Evolutionary conservation across 495 filamentous ascomycete genomes (phyloP).

Genomic region (Astrothelium macrocarpum): DNA sequence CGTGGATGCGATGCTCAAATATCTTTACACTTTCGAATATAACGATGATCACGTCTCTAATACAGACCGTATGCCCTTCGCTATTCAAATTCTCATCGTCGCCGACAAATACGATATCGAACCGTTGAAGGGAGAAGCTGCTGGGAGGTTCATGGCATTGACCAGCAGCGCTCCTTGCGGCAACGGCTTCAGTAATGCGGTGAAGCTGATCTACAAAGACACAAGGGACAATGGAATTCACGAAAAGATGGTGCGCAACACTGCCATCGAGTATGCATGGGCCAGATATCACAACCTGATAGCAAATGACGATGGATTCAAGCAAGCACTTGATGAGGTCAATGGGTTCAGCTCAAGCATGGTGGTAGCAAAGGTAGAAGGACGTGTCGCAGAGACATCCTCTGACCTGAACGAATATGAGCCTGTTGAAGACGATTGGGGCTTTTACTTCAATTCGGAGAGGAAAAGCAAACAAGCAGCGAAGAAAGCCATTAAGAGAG

Average conservation of each 20-base stretch:
- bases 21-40: constrained; percentile 9
- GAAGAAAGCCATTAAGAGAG: no score
- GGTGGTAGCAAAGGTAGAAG: background rate
- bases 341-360: background rate
- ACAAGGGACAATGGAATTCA: background rate
- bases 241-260: background rate
- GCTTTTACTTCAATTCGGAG: no score
- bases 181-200: background rate
- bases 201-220: background rate
- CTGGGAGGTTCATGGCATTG: background rate
- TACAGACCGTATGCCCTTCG: background rate
- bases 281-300: background rate
- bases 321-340: background rate
- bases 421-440: no score
- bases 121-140: constrained; percentile 5
- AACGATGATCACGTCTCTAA: background rate
- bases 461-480: no score
- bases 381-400: no score
- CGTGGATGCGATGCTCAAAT: constrained; percentile 7
- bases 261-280: background rate
- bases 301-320: background rate
- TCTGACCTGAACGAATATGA: no score
- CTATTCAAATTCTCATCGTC: constrained; percentile 4
- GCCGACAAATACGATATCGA: constrained; percentile 11
- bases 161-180: background rate